Evolutionary conservation across 331 rosid genomes (phyloP), one percentile per base, ranked within the genome.

Genomic region (Acacia concinna): DNA sequence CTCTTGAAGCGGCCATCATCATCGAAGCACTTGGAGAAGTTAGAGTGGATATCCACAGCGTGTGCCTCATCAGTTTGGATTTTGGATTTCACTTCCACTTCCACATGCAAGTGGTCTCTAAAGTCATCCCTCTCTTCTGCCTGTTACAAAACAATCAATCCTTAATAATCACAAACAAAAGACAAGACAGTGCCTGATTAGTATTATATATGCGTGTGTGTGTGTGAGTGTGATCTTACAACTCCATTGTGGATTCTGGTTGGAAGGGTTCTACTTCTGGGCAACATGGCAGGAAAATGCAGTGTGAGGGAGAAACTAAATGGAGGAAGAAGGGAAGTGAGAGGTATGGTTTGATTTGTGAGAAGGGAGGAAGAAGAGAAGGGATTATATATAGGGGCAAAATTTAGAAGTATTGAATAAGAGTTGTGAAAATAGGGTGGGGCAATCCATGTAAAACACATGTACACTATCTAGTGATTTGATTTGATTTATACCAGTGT

Each of bases 1-100:
- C 97, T 83, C 83, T 90, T 92, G 54, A 90, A 82, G 67, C 94
- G 93, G 62, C 97, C 97, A 82, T 92, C 97, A 67, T 92, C 97
- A 35, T 92, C 97, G 4, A 92, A 88, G 83, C 93, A 90, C 62
- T 85, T 90, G 79, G 93, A 75, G 73, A 85, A 87, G 86, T 84
- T 88, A 62, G 94, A 54, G 57, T 83, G 69, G 57, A 83, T 81
- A 62, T 88, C 80, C 18, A 86, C 74, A 12, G 85, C 81, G 77
- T 80, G 83, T 8, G 89, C 46, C 57, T 84, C 93, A 3, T 84
- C 93, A 3, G 40, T 76, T 67, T 41, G 79, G 40, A 56, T 57
- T 78, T 88, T 88, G 21, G 89, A 88, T 52, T 78, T 89, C 67
- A 75, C 85, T 67, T 88, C 94, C 6, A 74, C 86, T 69, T 88